Evolutionary conservation across 495 filamentous ascomycete genomes (phyloP).

Genomic region (Aspergillus sclerotioniger): DNA sequence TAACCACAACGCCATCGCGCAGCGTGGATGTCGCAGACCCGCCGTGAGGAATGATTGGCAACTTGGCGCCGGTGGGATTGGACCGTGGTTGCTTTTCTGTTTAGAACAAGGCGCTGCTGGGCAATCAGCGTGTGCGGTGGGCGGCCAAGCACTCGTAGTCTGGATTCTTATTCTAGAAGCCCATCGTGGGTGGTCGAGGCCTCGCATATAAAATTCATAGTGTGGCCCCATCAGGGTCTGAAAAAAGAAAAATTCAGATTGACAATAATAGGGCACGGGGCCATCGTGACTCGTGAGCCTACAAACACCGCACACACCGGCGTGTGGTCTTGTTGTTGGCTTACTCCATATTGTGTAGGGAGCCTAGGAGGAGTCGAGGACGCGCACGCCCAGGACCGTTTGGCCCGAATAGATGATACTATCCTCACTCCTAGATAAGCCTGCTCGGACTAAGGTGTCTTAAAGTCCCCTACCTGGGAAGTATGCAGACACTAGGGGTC

Average conservation of each 20-base stretch:
- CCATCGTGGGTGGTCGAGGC: neutral
- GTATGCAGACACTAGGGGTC: neutral
- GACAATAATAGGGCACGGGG: neutral
- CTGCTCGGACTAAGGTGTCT: too few relatives aligned
- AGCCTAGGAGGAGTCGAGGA: too few relatives aligned
- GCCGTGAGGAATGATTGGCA: neutral
- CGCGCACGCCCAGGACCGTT: too few relatives aligned
- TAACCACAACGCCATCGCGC: neutral
- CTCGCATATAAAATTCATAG: slow-evolving; percentile 1
- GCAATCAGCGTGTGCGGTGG: neutral
- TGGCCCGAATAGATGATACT: too few relatives aligned
- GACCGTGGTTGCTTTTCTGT: neutral
- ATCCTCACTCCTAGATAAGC: too few relatives aligned
- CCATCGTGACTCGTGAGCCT: neutral
- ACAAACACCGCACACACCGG: neutral
- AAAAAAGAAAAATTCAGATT: neutral
- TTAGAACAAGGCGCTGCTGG: neutral
- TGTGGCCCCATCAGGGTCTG: slow-evolving; percentile 7
- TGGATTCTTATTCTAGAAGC: slow-evolving; percentile 3
- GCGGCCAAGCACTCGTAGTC: neutral
- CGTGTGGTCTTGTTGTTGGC: neutral
- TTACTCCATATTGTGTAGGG: neutral
- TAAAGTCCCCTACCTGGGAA: neutral
- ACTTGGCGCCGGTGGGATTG: neutral
- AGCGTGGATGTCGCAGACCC: too few relatives aligned